Conservation (phyloP, 345 rosid species). For the Excoecaria cochinchinensis region DNA sequence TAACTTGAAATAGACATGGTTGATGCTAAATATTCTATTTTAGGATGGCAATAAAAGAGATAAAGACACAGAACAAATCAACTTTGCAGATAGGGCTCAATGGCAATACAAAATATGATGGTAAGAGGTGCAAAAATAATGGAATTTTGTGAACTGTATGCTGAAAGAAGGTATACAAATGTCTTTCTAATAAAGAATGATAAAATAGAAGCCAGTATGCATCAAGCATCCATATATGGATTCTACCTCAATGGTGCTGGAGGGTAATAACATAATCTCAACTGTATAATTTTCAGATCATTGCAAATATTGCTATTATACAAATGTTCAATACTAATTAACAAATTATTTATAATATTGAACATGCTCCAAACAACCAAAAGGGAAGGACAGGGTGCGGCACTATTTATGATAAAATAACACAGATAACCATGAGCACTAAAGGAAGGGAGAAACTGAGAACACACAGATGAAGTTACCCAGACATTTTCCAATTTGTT, state of each 20-base stretch:
- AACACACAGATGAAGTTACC: too few species aligned
- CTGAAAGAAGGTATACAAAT: constrained; percentile 13
- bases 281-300: constrained; percentile 1
- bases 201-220: not conserved
- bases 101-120: constrained; percentile 12
- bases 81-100: constrained; percentile 1
- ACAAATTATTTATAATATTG: too few species aligned
- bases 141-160: not conserved
- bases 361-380: too few species aligned
- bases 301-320: not conserved
- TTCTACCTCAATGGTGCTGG: not conserved
- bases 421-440: too few species aligned
- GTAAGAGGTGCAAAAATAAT: not conserved
- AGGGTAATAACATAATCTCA: not conserved
- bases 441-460: too few species aligned
- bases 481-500: too few species aligned
- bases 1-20: constrained; percentile 1
- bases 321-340: not conserved
- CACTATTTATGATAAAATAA: too few species aligned
- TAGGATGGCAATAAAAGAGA: not conserved
- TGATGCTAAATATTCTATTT: constrained; percentile 14
- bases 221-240: constrained; percentile 17
- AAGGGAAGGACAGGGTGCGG: too few species aligned
- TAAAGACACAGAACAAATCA: constrained; percentile 2
- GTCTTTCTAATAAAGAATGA: constrained; percentile 13